Conservation (phyloP, 306 rosid species). For the Fagus crenata region DNA sequence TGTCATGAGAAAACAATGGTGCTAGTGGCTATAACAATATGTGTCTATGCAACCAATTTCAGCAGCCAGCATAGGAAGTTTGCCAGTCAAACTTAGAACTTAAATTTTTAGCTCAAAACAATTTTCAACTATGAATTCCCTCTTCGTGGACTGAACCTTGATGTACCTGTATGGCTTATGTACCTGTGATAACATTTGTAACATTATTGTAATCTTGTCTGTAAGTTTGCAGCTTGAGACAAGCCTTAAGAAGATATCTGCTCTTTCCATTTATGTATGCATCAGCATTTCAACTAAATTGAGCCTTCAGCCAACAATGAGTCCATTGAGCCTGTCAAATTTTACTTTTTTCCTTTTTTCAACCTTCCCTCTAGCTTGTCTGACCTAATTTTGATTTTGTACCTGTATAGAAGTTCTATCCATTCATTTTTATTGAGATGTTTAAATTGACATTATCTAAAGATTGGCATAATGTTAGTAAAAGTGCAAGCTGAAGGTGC, state of each 20-base stretch:
- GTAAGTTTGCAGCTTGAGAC: not conserved
- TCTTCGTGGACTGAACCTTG: not conserved
- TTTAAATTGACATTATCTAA: not conserved
- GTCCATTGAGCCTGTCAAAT: not conserved
- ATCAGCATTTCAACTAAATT: not conserved
- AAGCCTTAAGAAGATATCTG: not conserved
- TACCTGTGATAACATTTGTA: not conserved
- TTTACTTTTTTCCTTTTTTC: not conserved
- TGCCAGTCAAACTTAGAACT: not conserved
- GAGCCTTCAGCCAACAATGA: not conserved
- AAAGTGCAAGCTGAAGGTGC: not conserved
- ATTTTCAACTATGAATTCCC: not conserved
- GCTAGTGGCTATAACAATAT: not conserved
- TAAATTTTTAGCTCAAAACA: too few species aligned
- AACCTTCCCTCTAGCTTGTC: not conserved
- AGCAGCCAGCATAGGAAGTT: not conserved
- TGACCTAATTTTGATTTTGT: not conserved
- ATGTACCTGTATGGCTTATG: not conserved
- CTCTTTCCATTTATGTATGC: not conserved
- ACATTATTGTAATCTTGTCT: not conserved
- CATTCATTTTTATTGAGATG: not conserved
- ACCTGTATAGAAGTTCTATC: not conserved
- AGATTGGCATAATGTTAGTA: not conserved
- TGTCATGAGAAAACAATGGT: not conserved
- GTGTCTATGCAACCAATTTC: not conserved